Evolutionary conservation across 176 grass and related monocot species (phyloP), one percentile per base, ranked within the genome.

Genomic region (Carex pumila): DNA sequence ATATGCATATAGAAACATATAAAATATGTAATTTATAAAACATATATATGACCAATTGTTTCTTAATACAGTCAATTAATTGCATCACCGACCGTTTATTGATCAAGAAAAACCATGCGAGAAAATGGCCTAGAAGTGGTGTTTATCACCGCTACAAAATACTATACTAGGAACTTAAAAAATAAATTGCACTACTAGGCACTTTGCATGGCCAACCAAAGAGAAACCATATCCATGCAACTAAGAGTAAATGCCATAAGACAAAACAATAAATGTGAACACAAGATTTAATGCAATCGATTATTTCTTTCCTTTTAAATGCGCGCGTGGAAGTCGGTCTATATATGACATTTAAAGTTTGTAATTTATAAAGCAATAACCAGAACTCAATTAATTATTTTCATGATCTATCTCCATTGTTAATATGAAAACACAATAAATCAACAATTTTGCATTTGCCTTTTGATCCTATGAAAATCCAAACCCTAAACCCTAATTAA

Each of bases 171-270:
- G 37, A 47, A 81, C 59, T 82, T 82, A 34, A 61, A 34, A 61
- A 62, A 81, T 43, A 43, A n/a, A 36, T 62, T 61, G 36, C 79
- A 82, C 79, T 65, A 82, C 79, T 82, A 52, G 43, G 34, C 79
- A 82, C 52, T 66, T 66, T 82, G 79, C 60, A 52, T 82, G 58
- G 60, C 79, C 79, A 82, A 63, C 60, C 60, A 82, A 64, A 45
- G 13, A 82, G 79, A 82, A 82, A 82, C 4, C 34, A 82, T 41
- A 63, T 81, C 56, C 57, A 81, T 81, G 75, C 47, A 25, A 30
- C 18, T 45, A 37, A 60, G 2, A 21, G 14, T 43, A 81, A 59
- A 81, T 81, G 36, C 10, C 60, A 37, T 59, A n/a, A 81, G 15
- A 61, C 17, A 19, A 45, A 65, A 45, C 45, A 75, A 30, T 75